Conservation (phyloP, 1,139 yeast genomes). For the Scheffersomyces parashehatae region DNA sequence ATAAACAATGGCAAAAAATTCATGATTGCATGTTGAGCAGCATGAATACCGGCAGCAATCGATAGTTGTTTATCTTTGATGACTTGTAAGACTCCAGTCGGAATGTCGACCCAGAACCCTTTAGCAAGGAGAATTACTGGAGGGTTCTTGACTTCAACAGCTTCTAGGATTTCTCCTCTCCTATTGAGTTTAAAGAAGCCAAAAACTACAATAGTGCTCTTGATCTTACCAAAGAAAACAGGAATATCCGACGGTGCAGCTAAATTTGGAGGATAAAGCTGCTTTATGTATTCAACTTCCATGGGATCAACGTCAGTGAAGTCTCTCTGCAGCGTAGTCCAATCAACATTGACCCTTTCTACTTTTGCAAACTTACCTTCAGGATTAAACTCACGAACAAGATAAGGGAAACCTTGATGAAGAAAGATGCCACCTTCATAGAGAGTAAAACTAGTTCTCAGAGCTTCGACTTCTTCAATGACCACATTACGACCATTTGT, state of each 20-base stretch:
- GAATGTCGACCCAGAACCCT: slow-evolving; percentile 92
- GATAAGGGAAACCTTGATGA: slow-evolving; percentile 89
- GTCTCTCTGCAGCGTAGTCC: slow-evolving; percentile 91
- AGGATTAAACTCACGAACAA: slow-evolving; percentile 80
- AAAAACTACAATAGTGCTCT: slow-evolving; percentile 75
- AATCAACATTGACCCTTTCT: slow-evolving; percentile 84
- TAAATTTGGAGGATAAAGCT: slow-evolving; percentile 34
- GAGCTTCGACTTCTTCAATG: slow-evolving; percentile 88
- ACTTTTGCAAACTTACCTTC: slow-evolving; percentile 80
- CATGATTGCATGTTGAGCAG: slow-evolving; percentile 89
- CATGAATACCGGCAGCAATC: slow-evolving; percentile 92
- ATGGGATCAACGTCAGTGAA: slow-evolving; percentile 89
- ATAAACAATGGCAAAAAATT: slow-evolving; percentile 66
- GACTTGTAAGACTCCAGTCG: slow-evolving; percentile 58
- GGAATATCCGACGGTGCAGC: slow-evolving; percentile 52
- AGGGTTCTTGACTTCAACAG: slow-evolving; percentile 89
- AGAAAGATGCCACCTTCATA: slow-evolving; percentile 95
- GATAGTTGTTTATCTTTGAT: slow-evolving; percentile 59
- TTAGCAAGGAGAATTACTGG: slow-evolving; percentile 69
- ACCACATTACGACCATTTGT: slow-evolving; percentile 73
- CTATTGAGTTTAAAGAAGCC: slow-evolving; percentile 89
- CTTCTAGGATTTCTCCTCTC: slow-evolving; percentile 77
- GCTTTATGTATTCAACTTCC: slow-evolving; percentile 65
- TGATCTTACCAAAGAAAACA: slow-evolving; percentile 71
- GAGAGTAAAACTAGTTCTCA: slow-evolving; percentile 83